A percentile compares a stretch with the other conserved stretches of the same genome.
These are phyloP conservation scores for Gossypium raimondii DNA, from an alignment of 345 rosid genomes.

Conservation along the genomic window DNA sequence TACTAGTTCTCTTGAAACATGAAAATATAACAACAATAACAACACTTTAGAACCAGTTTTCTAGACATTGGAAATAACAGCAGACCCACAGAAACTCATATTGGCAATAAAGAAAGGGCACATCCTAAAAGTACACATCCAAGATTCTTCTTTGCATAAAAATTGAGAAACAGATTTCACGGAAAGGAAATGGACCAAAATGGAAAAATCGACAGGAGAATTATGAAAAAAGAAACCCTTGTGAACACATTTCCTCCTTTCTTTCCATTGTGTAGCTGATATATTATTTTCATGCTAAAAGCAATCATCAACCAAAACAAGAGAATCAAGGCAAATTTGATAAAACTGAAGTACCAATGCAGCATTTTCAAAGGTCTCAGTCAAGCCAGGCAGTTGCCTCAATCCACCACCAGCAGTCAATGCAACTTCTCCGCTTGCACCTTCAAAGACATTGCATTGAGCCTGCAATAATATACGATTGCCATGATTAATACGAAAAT, in stretches of 20 bases:
- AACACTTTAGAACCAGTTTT: neutral
- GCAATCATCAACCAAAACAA: neutral
- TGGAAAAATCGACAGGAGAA: neutral
- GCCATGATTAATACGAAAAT: neutral
- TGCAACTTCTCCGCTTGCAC: constrained; percentile 79
- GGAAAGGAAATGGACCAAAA: neutral
- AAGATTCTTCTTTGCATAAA: constrained; percentile 4
- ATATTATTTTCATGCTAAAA: neutral
- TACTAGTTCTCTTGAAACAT: neutral
- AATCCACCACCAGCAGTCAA: constrained; percentile 87
- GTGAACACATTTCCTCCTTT: neutral
- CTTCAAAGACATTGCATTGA: constrained; percentile 87
- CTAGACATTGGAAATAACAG: neutral
- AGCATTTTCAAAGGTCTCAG: constrained; percentile 72
- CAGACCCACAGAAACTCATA: neutral
- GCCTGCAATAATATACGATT: constrained; percentile 40
- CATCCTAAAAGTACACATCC: neutral
- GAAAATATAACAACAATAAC: neutral
- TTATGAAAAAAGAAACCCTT: neutral
- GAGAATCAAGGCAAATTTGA: neutral
- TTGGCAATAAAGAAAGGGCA: neutral
- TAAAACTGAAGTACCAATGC: constrained; percentile 57
- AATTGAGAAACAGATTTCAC: neutral
- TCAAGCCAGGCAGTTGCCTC: constrained; percentile 78
- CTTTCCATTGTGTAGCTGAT: neutral